Evolutionary conservation across 257 asterid genomes (phyloP), one percentile per base, ranked within the genome.

Genomic region (Cruciata laevipes): DNA sequence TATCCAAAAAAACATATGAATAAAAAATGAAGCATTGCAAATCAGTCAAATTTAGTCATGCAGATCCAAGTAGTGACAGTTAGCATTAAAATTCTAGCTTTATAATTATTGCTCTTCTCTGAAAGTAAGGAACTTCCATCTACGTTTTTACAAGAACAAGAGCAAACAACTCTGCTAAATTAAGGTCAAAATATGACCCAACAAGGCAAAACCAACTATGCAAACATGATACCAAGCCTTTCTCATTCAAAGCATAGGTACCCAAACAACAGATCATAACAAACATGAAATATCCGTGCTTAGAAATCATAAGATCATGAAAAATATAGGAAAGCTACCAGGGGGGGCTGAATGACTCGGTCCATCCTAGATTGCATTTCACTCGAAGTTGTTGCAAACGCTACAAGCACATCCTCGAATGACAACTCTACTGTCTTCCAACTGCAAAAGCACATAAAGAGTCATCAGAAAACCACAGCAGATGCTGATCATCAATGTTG

Each of bases 311-410:
- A 44, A 44, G 35, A 35, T 59, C 3, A 58, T n/a, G 40, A 32
- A 27, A 33, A 16, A 61, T 13, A 37, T 14, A 51, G 4, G 59
- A 38, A 58, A 52, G 65, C 75, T 85, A 85, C 90, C 90, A 85
- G 80, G 25, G 87, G 90, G 76, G 90, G 90, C 81, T 85, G 90
- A 65, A 85, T 78, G 72, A 57, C 80, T 67, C 90, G 75, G 38
- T 85, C 90, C 87, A 78, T 85, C 78, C 77, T 65, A 33, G 72
- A 66, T 61, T 27, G 61, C 21, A 35, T 65, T 61, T 69, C 75
- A 76, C 59, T 71, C 31, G 27, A 60, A 67, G 75, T n/a, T n/a
- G 27, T 64, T 65, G 20, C 33, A 68, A 69, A 68, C 25, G 47
- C 32, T 71, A 80, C 57, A 62, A 33, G 32, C 60, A 67, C 65